Conservation (phyloP, 1,139 yeast species). For the Sugiyamaella paludigena region DNA sequence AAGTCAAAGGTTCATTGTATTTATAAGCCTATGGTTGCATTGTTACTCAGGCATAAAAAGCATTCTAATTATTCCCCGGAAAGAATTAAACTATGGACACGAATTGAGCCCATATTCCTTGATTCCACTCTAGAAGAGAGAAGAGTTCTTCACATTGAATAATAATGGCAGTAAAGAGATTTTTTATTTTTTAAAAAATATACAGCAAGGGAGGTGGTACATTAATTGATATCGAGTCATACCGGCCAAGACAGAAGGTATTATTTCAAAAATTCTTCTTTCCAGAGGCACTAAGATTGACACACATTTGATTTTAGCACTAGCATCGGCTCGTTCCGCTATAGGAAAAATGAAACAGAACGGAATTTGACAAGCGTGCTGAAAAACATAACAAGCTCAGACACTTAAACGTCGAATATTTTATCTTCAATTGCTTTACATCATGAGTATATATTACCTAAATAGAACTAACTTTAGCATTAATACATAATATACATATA, state of each 20-base stretch:
- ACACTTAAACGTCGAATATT: too few species aligned
- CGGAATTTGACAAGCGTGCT: conserved; percentile 33
- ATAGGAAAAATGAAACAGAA: conserved; percentile 13
- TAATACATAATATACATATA: too few species aligned
- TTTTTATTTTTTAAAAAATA: too few species aligned
- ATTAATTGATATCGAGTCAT: conserved; percentile 14
- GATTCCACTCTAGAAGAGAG: not conserved
- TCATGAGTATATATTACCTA: too few species aligned
- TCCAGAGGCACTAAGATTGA: conserved; percentile 20
- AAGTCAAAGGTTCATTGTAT: conserved; percentile 1
- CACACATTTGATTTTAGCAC: conserved; percentile 24
- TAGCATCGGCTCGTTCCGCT: conserved; percentile 28
- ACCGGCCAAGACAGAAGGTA: conserved; percentile 19
- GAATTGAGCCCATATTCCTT: not conserved
- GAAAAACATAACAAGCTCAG: conserved; percentile 4
- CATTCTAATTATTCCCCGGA: not conserved
- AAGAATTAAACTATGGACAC: not conserved
- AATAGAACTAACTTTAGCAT: too few species aligned
- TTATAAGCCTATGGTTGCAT: conserved; percentile 7
- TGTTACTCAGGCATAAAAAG: not conserved
- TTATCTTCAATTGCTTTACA: too few species aligned
- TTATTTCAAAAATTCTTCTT: not conserved
- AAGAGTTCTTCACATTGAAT: conserved; percentile 1
- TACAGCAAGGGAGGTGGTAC: too few species aligned
- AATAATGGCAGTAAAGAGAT: not conserved